phyloP scores from a whole-genome alignment of 2,329 filamentous ascomycete genomes.

The Penicillium sp. region DNA sequence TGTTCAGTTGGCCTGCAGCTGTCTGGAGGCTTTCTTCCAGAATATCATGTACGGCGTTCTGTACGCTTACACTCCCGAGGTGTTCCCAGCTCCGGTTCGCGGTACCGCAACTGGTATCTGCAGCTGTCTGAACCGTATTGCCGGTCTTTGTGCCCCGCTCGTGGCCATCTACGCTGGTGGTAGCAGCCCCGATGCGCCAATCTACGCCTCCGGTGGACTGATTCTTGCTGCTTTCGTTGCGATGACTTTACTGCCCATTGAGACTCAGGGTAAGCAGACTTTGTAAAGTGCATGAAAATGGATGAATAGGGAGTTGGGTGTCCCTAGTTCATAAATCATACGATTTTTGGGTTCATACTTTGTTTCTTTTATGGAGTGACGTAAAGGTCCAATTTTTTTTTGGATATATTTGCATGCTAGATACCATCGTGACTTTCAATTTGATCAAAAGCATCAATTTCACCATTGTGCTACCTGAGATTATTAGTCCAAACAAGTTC shows the following conservation, averaged over 20 bases:
- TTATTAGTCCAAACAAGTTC: neutral
- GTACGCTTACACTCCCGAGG: slow-evolving; percentile 65
- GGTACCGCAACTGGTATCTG: slow-evolving; percentile 61
- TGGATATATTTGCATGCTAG: slow-evolving; percentile 17
- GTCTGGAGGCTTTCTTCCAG: slow-evolving; percentile 63
- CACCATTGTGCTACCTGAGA: too few species aligned
- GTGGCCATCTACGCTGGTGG: slow-evolving; percentile 51
- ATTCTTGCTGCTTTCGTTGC: slow-evolving; percentile 54
- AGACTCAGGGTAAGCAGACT: slow-evolving; percentile 53
- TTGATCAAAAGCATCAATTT: neutral
- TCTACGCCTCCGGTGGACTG: slow-evolving; percentile 53
- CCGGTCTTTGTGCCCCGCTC: slow-evolving; percentile 53
- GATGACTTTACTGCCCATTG: slow-evolving; percentile 54
- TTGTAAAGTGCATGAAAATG: slow-evolving; percentile 36
- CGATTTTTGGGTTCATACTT: neutral
- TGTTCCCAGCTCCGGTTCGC: slow-evolving; percentile 61
- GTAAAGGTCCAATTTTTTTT: neutral
- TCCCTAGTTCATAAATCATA: too few species aligned
- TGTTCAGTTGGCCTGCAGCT: slow-evolving; percentile 59
- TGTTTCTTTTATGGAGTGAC: neutral
- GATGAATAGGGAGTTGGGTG: neutral
- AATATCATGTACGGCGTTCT: slow-evolving; percentile 64
- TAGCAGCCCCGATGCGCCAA: slow-evolving; percentile 49
- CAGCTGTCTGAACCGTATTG: slow-evolving; percentile 53
- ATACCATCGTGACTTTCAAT: slow-evolving; percentile 16